These are phyloP conservation scores for Alloteropsis semialata DNA, from an alignment of 176 grass and related monocot species.

Conservation along the genomic window DNA sequence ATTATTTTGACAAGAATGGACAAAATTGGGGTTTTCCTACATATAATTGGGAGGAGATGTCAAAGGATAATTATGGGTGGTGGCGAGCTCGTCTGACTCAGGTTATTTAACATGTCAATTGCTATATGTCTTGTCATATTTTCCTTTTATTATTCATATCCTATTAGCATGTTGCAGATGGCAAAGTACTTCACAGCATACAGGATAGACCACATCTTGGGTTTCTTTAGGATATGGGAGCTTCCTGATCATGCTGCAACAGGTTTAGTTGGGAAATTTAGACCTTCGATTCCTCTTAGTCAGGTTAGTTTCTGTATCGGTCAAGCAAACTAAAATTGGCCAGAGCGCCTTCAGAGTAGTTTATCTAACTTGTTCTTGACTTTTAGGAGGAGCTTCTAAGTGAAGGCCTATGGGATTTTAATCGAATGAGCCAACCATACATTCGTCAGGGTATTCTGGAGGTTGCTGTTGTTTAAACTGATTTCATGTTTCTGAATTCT, in stretches of 20 bases:
- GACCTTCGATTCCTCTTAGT: slow-evolving; percentile 94
- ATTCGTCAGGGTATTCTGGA: slow-evolving; percentile 72
- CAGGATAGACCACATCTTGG: slow-evolving; percentile 98
- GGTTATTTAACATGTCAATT: slow-evolving; percentile 47
- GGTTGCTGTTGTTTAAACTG: slow-evolving; percentile 44
- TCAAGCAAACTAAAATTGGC: background rate
- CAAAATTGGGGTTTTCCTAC: slow-evolving; percentile 99
- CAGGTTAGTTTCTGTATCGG: slow-evolving; percentile 60
- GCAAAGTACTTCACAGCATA: slow-evolving; percentile 97
- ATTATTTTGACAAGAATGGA: slow-evolving; percentile 99
- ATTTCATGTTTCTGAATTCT: background rate
- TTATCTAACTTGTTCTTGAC: slow-evolving; percentile 47
- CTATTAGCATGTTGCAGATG: slow-evolving; percentile 63
- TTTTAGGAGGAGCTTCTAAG: slow-evolving; percentile 87
- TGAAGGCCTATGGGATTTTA: slow-evolving; percentile 95
- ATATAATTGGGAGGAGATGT: slow-evolving; percentile 99
- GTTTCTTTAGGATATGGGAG: slow-evolving; percentile 99
- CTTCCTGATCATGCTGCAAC: slow-evolving; percentile 92
- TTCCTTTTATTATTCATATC: slow-evolving; percentile 27
- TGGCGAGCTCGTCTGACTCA: slow-evolving; percentile 91
- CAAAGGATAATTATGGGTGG: slow-evolving; percentile 98
- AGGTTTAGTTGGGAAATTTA: slow-evolving; percentile 92
- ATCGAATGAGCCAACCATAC: slow-evolving; percentile 90
- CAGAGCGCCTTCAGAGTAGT: slow-evolving; percentile 18
- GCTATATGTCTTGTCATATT: slow-evolving; percentile 25